Evolutionary conservation across 73 alveolate genomes (phyloP).

Genomic region (Symbiodinium pilosum): DNA sequence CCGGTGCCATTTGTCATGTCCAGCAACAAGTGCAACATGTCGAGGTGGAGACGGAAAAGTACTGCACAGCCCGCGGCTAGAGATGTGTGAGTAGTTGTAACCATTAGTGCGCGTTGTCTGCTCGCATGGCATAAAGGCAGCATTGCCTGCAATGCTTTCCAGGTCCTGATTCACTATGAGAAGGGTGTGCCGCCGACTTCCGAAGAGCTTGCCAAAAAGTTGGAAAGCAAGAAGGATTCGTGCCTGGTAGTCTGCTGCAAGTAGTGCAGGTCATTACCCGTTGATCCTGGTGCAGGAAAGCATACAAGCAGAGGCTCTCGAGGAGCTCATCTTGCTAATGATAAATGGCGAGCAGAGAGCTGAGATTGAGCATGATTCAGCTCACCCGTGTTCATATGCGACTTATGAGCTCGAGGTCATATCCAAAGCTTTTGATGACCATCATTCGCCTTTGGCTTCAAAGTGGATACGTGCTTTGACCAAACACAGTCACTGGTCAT

Average conservation of each 20-base stretch:
- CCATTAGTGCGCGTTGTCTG: background rate
- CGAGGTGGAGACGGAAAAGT: constrained; percentile 87
- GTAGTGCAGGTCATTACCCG: background rate
- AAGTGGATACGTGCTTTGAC: too few species aligned
- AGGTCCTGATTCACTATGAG: constrained; percentile 92
- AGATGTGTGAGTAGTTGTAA: too few species aligned
- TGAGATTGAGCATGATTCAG: background rate
- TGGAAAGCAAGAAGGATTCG: constrained; percentile 83
- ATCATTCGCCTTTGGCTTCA: constrained; percentile 44
- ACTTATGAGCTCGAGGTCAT: constrained; percentile 16
- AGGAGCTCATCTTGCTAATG: constrained; percentile 91
- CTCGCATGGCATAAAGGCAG: background rate
- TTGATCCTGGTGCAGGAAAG: constrained; percentile 23
- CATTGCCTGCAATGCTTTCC: background rate
- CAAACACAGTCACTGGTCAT: background rate
- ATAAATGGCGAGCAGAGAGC: constrained; percentile 65
- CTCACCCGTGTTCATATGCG: background rate
- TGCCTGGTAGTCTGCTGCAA: background rate
- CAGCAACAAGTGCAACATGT: too few species aligned
- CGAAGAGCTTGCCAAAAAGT: constrained; percentile 87
- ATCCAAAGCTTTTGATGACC: constrained; percentile 94
- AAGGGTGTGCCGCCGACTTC: constrained; percentile 95
- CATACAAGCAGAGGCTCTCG: constrained; percentile 92
- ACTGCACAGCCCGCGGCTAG: constrained; percentile 7
- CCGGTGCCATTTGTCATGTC: too few species aligned